phyloP scores from a whole-genome alignment of 306 rosid species.

The Rosa persica region DNA sequence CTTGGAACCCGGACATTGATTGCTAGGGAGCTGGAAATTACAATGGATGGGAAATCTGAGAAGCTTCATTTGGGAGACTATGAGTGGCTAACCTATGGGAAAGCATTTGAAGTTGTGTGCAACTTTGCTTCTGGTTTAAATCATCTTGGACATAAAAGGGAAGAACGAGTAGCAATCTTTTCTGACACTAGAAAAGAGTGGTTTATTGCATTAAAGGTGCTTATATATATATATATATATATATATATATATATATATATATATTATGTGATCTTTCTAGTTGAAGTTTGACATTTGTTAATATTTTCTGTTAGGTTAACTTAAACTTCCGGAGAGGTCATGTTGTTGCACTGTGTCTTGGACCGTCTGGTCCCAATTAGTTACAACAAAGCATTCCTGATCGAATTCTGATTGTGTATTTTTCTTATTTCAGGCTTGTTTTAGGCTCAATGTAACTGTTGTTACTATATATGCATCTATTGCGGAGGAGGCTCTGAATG shows the following conservation, averaged over 20 bases:
- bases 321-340: not conserved
- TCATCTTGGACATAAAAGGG: conserved; percentile 57
- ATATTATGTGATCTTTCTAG: too few relatives aligned
- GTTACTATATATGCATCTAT: conserved; percentile 89
- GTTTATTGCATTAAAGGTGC: conserved; percentile 93
- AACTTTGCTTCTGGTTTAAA: conserved; percentile 75
- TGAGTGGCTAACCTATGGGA: conserved; percentile 72
- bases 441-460: conserved; percentile 83
- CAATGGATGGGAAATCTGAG: conserved; percentile 68
- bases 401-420: not conserved
- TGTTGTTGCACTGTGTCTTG: not conserved
- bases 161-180: conserved; percentile 80
- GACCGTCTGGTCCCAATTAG: not conserved
- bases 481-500: conserved; percentile 93
- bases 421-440: conserved; percentile 61
- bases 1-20: conserved; percentile 84
- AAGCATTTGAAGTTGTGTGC: conserved; percentile 60
- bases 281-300: conserved; percentile 7
- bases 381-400: not conserved
- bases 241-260: too few relatives aligned
- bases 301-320: not conserved
- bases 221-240: too few relatives aligned
- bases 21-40: conserved; percentile 52
- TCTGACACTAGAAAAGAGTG: conserved; percentile 90
- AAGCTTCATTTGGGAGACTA: conserved; percentile 83